Percentiles rank a stretch among this genome's conserved stretches.
phyloP scores from a whole-genome alignment of 2,329 filamentous ascomycete species.

The Penicillium hesseltinei region DNA sequence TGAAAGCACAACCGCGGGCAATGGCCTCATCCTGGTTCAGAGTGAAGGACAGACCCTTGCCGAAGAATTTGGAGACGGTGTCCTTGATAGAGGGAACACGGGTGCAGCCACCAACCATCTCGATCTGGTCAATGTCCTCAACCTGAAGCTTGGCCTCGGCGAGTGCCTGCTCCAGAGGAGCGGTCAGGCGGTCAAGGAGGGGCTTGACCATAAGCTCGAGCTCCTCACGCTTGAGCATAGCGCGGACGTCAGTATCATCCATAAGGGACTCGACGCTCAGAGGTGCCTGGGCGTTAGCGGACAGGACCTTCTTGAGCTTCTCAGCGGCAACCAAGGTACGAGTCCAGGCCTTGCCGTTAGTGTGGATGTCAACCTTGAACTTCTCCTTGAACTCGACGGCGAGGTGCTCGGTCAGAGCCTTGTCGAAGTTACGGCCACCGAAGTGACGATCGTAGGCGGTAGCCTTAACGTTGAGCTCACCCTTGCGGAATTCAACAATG shows the following conservation, averaged over 20 bases:
- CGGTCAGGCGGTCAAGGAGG: slow-evolving; percentile 68
- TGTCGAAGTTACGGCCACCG: slow-evolving; percentile 95
- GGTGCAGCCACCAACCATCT: slow-evolving; percentile 91
- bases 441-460: slow-evolving; percentile 95
- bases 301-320: slow-evolving; percentile 98
- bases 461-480: slow-evolving; percentile 88
- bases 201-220: slow-evolving; percentile 88
- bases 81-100: slow-evolving; percentile 93
- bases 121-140: slow-evolving; percentile 89
- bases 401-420: slow-evolving; percentile 90
- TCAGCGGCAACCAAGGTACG: slow-evolving; percentile 86
- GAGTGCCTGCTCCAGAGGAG: slow-evolving; percentile 84
- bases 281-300: slow-evolving; percentile 87
- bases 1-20: slow-evolving; percentile 92
- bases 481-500: slow-evolving; percentile 95
- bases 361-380: slow-evolving; percentile 93
- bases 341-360: slow-evolving; percentile 83
- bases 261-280: slow-evolving; percentile 98
- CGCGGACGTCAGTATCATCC: slow-evolving; percentile 90
- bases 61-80: slow-evolving; percentile 83
- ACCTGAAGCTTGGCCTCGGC: slow-evolving; percentile 86
- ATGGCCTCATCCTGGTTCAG: slow-evolving; percentile 98
- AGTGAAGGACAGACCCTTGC: slow-evolving; percentile 89
- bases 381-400: slow-evolving; percentile 95
- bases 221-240: slow-evolving; percentile 89